Base-by-base conservation (phyloP, 495 filamentous ascomycete genomes). In the Penicillium macrosclerotiorum region DNA sequence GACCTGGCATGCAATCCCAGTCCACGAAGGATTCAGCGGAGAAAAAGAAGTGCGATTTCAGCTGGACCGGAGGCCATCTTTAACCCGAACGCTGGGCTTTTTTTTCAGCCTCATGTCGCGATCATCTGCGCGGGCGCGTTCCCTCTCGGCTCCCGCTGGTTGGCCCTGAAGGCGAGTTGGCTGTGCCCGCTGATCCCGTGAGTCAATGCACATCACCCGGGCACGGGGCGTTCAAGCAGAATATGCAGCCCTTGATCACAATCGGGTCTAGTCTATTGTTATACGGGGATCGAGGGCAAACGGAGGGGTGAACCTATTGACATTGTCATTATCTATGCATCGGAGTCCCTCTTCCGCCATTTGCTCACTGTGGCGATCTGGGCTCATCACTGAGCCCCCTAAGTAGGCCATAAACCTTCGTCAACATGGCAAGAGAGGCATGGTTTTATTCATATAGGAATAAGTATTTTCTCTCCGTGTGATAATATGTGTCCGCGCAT, bases 61-160 rank as follows among this genome's bases (percentile, higher is more conserved):
- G 27, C 30, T 46, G 43, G 27, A 34, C 47, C 16, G 19, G 24
- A 19, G 3, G 38, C 42, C 45, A 33, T 26, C 36, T 49, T 57
- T 17, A 39, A 30, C 13, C 38, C 12, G 7, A n/a, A 19, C 12
- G 17, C 13, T 30, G 42, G 50, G 33, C 8, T 26, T n/a, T 31
- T n/a, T n/a, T 37, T 45, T 59, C 47, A 59, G 55, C 51, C 55
- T 59, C 55, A 55, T 26, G 23, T 24, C 3, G 23, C 34, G 55
- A 58, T 55, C 55, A 51, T 47, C 44, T 55, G 47, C 52, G 24
- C 41, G n/a, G n/a, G n/a, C n/a, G 40, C 40, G 53, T 39, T 49
- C 43, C 11, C 44, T 48, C 36, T 25, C 27, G 42, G 37, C 47
- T 19, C 18, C 40, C 24, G 13, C 43, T 26, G 20, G 27, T 46